Evolutionary conservation across 768 basidiomycete species (phyloP).

Genomic region (Sistotremastrum niveocremeum): DNA sequence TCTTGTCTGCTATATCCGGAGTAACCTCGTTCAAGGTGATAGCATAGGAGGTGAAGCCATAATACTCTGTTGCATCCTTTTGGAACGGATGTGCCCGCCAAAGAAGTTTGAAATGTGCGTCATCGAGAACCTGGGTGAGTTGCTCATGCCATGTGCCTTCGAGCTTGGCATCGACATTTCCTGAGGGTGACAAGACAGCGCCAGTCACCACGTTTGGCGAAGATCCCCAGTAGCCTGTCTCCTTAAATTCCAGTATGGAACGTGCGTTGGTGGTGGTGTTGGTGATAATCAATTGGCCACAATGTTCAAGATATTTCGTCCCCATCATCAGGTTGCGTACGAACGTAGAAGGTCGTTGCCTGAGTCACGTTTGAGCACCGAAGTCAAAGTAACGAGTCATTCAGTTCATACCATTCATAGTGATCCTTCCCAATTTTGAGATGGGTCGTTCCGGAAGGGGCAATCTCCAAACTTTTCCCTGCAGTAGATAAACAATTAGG

Average conservation of each 20-base stretch:
- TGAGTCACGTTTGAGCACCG: constrained; percentile 15
- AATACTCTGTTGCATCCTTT: constrained; percentile 53
- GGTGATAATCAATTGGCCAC: constrained; percentile 63
- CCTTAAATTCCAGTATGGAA: constrained; percentile 76
- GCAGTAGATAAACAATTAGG: neutral
- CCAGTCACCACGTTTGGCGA: constrained; percentile 56
- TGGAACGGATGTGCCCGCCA: constrained; percentile 71
- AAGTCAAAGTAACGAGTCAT: neutral
- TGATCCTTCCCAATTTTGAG: constrained; percentile 52
- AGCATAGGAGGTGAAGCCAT: constrained; percentile 72
- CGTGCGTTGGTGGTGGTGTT: constrained; percentile 40
- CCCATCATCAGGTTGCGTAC: constrained; percentile 85
- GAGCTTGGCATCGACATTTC: constrained; percentile 43
- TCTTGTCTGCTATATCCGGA: constrained; percentile 40
- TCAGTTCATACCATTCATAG: constrained; percentile 50
- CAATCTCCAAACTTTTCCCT: constrained; percentile 87
- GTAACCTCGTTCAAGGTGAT: constrained; percentile 76
- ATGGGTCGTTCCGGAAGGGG: constrained; percentile 60
- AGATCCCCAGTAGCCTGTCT: constrained; percentile 72
- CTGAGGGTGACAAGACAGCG: constrained; percentile 36
- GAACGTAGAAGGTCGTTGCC: constrained; percentile 82
- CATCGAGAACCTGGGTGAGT: constrained; percentile 52
- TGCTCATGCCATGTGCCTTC: constrained; percentile 89
- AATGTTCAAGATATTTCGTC: constrained; percentile 81
- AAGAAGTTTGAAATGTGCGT: constrained; percentile 56